Conservation (phyloP, 73 alveolate species). For the Paramecium octaurelia region DNA sequence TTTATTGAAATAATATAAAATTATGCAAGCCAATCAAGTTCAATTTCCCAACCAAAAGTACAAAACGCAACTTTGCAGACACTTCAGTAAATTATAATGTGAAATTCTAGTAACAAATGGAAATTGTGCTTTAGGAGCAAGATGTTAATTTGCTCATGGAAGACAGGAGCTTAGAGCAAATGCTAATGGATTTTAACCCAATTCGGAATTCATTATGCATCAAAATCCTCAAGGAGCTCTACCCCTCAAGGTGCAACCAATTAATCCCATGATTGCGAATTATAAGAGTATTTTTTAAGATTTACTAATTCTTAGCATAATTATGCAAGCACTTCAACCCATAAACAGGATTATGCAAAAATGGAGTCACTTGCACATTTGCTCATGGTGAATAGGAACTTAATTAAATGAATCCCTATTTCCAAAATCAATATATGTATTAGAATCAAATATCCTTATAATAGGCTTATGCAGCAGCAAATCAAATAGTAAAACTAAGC, state of each 20-base stretch:
- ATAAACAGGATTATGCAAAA: background rate
- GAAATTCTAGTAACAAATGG: background rate
- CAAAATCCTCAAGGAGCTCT: background rate
- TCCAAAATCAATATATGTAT: background rate
- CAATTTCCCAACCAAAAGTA: conserved; percentile 7
- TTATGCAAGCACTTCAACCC: conserved; percentile 4
- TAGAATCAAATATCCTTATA: background rate
- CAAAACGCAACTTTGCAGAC: conserved; percentile 16
- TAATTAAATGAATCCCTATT: background rate
- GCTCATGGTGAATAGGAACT: conserved; percentile 23
- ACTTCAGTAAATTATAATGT: background rate
- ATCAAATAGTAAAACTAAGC: background rate
- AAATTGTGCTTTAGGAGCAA: background rate
- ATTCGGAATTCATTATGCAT: background rate
- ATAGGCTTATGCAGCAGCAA: background rate
- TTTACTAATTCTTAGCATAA: background rate
- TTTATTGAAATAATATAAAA: background rate
- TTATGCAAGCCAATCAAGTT: background rate
- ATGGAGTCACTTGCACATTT: background rate
- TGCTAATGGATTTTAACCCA: background rate
- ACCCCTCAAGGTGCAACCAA: background rate
- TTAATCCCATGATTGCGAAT: conserved; percentile 23
- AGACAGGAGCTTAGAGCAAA: background rate
- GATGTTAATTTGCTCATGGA: conserved; percentile 17
- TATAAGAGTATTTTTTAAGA: background rate